phyloP scores from a whole-genome alignment of 805 yeast genomes.

The Candida yuanshanica region DNA sequence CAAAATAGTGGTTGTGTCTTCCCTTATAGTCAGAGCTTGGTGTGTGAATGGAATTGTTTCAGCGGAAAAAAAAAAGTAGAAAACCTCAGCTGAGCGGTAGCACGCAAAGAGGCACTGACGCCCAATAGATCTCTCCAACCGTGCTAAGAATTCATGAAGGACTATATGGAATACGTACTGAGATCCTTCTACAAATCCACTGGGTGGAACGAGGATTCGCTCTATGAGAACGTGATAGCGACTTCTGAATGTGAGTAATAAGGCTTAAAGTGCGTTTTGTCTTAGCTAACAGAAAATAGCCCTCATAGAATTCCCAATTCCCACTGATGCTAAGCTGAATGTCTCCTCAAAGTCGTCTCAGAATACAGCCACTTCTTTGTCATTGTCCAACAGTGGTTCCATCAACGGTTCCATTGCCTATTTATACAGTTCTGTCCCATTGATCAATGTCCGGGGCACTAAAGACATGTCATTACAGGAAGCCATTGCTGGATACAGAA shows the following conservation, averaged over 20 bases:
- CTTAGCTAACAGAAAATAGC: slow-evolving; percentile 19
- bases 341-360: slow-evolving; percentile 67
- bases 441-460: slow-evolving; percentile 47
- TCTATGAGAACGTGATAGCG: slow-evolving; percentile 70
- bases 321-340: slow-evolving; percentile 58
- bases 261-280: slow-evolving; percentile 21
- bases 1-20: too few relatives aligned
- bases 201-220: slow-evolving; percentile 74
- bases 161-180: slow-evolving; percentile 83
- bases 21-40: too few relatives aligned
- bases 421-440: slow-evolving; percentile 59
- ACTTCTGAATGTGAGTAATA: slow-evolving; percentile 40
- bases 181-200: slow-evolving; percentile 64
- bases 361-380: slow-evolving; percentile 65
- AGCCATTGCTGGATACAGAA: slow-evolving; percentile 62
- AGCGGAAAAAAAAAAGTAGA: not conserved
- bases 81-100: not conserved
- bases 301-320: slow-evolving; percentile 68
- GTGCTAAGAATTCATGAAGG: slow-evolving; percentile 20
- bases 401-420: slow-evolving; percentile 84
- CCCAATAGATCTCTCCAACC: too few relatives aligned
- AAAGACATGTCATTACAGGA: slow-evolving; percentile 53
- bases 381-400: slow-evolving; percentile 55
- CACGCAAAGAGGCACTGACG: too few relatives aligned
- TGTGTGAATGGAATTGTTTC: not conserved